Evolutionary conservation across 148 eudicot species (phyloP).

Genomic region (Cornus florida): DNA sequence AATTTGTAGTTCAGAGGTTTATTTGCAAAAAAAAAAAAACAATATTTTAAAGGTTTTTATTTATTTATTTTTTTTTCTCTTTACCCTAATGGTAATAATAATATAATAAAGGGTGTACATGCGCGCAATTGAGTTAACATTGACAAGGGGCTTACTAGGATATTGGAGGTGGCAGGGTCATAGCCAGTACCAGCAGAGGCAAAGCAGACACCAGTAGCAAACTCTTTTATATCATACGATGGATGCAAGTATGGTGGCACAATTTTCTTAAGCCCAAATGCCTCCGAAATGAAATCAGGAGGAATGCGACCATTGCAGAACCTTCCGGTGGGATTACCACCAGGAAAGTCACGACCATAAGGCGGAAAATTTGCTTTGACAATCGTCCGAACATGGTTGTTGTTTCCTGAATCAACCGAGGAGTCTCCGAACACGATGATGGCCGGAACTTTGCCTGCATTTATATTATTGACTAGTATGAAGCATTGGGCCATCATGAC

Average conservation of each 20-base stretch:
- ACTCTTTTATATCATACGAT: constrained; percentile 27
- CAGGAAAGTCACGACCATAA: constrained; percentile 39
- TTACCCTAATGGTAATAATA: no score
- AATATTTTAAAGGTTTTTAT: no score
- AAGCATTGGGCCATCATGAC: not conserved
- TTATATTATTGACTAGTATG: not conserved
- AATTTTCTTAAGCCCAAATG: constrained; percentile 34
- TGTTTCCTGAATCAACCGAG: constrained; percentile 47
- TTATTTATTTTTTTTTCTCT: no score
- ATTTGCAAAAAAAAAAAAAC: no score
- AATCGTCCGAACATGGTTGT: constrained; percentile 36
- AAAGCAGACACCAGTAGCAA: constrained; percentile 40
- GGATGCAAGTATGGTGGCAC: constrained; percentile 53
- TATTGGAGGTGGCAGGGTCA: constrained; percentile 42
- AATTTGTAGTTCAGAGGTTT: no score
- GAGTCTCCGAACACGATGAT: constrained; percentile 55
- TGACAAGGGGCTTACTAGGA: constrained; percentile 28
- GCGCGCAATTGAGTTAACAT: not conserved
- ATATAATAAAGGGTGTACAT: no score
- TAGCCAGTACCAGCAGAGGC: constrained; percentile 54
- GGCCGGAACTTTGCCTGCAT: constrained; percentile 31
- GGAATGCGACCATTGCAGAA: constrained; percentile 42
- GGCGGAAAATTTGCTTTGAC: constrained; percentile 35
- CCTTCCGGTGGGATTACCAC: constrained; percentile 37
- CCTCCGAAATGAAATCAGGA: constrained; percentile 48